Conservation (phyloP, 805 yeast genomes). For the Scheffersomyces stipitis region DNA sequence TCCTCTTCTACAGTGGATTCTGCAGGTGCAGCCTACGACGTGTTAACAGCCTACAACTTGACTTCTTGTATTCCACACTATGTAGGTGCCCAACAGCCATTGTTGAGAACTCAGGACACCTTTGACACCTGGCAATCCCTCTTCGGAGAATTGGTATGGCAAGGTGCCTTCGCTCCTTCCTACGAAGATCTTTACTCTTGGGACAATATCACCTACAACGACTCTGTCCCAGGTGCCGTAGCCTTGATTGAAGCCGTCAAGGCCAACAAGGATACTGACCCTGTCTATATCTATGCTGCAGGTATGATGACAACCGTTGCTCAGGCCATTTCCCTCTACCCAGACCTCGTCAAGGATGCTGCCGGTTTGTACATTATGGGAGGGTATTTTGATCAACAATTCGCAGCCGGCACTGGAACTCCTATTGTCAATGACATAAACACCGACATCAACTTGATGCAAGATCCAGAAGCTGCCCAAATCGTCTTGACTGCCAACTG, state of each 20-base stretch:
- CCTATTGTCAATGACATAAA: slow-evolving; percentile 30
- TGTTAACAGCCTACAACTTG: slow-evolving; percentile 32
- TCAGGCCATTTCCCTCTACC: slow-evolving; percentile 42
- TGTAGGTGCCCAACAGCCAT: slow-evolving; percentile 38
- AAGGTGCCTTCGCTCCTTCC: slow-evolving; percentile 36
- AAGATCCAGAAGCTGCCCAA: slow-evolving; percentile 48
- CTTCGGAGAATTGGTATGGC: slow-evolving; percentile 42
- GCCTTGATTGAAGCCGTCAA: slow-evolving; percentile 43
- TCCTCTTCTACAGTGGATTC: slow-evolving; percentile 39
- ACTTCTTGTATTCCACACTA: slow-evolving; percentile 36
- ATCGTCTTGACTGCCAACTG: slow-evolving; percentile 41
- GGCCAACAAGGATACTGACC: slow-evolving; percentile 25
- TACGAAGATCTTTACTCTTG: slow-evolving; percentile 32
- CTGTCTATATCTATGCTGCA: slow-evolving; percentile 35
- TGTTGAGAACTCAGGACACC: slow-evolving; percentile 37
- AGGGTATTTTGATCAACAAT: slow-evolving; percentile 43
- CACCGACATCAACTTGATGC: slow-evolving; percentile 44
- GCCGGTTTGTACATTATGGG: slow-evolving; percentile 44
- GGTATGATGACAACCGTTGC: slow-evolving; percentile 47
- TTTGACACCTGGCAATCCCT: slow-evolving; percentile 38
- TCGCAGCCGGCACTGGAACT: slow-evolving; percentile 30
- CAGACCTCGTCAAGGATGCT: slow-evolving; percentile 37
- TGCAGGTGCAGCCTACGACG: slow-evolving; percentile 30
- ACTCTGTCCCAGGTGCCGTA: slow-evolving; percentile 34
- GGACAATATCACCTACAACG: slow-evolving; percentile 29